Evolutionary conservation across 2,329 filamentous ascomycete species (phyloP), one percentile per base, ranked within the genome.

Genomic region (Magnaporthiopsis poae): DNA sequence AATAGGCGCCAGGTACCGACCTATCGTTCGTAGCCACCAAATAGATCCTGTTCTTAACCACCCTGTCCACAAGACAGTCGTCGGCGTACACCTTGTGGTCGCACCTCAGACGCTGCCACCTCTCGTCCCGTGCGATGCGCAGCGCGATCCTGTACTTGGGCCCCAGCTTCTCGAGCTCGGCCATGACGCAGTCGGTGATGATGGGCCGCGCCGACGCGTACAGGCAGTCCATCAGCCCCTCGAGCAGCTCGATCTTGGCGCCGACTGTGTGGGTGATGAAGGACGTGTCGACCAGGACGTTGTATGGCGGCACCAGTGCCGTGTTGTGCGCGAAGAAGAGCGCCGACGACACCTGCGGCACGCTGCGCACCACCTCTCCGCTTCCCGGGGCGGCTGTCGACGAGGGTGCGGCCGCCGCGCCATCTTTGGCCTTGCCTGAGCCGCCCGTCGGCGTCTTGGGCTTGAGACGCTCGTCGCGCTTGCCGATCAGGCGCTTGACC

Each of bases 191-290:
- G 70, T 86, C 85, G 1, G 92, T 96, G 71, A 98, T 92, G 70
- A 95, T 89, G 25, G 92, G 92, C 29, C 88, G 91, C 76, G 91
- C 95, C 73, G 96, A 96, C 25, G 94, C 94, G 76, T 93, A 96
- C 5, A 99, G 84, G 66, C 91, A 90, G 76, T 97, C 92, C 91
- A 97, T 96, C 81, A 93, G 85, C 1, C 86, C 84, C 68, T 94
- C 89, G 27, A 96, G 91, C 27, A 98, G 86, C 80, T 99, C 98
- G 71, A 69, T 90, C 87, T 77, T 93, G 62, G 62, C 62, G 35
- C 62, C 90, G 1, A 98, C 91, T 0, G 92, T 95, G 77, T 96
- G 92, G 59, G 88, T 91, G 69, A 96, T 84, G 75, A 96, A 96
- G 75, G 96, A 64, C 15, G 71, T 72, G 46, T 72, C 71, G 39